phyloP scores from a whole-genome alignment of 176 grass and related monocot species.

The Dactylis glomerata region DNA sequence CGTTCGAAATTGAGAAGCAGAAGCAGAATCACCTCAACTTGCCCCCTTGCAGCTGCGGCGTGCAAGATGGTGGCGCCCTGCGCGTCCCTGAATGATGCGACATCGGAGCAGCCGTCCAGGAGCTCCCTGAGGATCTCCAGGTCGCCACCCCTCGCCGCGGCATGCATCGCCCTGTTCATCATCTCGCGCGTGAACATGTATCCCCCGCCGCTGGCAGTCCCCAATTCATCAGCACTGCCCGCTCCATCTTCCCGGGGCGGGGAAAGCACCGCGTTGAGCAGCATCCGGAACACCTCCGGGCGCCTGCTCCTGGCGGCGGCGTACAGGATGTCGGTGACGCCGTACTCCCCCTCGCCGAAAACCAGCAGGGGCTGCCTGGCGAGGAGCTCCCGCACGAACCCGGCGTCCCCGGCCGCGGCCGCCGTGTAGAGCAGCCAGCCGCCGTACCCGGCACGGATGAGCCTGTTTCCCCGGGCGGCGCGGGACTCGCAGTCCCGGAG shows the following conservation, averaged over 20 bases:
- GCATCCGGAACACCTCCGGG: slow-evolving; percentile 56
- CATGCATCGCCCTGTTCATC: slow-evolving; percentile 74
- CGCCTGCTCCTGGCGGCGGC: slow-evolving; percentile 65
- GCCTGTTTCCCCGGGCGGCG: slow-evolving; percentile 28
- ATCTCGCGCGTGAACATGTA: slow-evolving; percentile 63
- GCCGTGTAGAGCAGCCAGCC: slow-evolving; percentile 93
- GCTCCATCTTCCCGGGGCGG: neutral
- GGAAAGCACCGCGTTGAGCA: slow-evolving; percentile 42
- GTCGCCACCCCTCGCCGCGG: slow-evolving; percentile 68
- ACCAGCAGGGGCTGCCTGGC: slow-evolving; percentile 60
- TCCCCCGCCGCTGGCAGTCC: neutral
- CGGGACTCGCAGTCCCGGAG: slow-evolving; percentile 55
- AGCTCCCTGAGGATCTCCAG: slow-evolving; percentile 74
- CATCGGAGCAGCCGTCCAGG: slow-evolving; percentile 52
- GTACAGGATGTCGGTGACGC: slow-evolving; percentile 88
- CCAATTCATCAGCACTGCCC: neutral
- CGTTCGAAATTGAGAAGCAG: neutral
- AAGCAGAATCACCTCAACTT: slow-evolving; percentile 56
- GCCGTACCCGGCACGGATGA: slow-evolving; percentile 59
- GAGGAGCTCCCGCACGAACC: slow-evolving; percentile 66
- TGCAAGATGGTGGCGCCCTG: slow-evolving; percentile 80
- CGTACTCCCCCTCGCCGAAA: slow-evolving; percentile 93
- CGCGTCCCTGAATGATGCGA: slow-evolving; percentile 52
- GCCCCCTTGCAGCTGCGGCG: slow-evolving; percentile 59
- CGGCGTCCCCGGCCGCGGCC: slow-evolving; percentile 57